Evolutionary conservation across 208 protist genomes (phyloP), one percentile per base, ranked within the genome.

Genomic region (Porcisia hertigi): DNA sequence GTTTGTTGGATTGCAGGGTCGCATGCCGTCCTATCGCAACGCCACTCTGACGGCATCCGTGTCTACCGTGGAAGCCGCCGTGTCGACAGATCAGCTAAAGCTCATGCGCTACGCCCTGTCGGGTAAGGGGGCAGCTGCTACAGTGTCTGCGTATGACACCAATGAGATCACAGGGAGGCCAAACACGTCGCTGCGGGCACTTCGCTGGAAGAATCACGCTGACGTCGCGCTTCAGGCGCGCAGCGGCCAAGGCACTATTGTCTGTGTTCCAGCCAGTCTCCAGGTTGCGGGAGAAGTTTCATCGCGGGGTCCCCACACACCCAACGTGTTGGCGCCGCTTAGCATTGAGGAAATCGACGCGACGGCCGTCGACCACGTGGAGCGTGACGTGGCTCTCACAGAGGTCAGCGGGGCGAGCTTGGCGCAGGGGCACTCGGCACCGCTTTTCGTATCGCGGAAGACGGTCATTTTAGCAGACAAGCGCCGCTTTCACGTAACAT

Each of bases 1-100:
- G 20, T 83, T 84, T n/a, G 11, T 88, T 9, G 71, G 79, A 2
- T 30, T 87, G n/a, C 76, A 86, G 71, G 79, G 73, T 34, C 78
- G 73, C 63, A 85, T 76, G 45, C 20, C 60, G 16, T 72, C 63
- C 41, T 75, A 66, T 16, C 41, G 54, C 70, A 70, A 54, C 66
- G 66, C 79, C n/a, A 76, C 58, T 36, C 73, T 82, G 59, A 85
- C 83, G 65, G 65, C 75, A 14, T 80, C 75, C 16, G 5, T 89
- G 23, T 86, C 85, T 20, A 49, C 80, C n/a, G 72, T 76, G 6
- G 80, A 89, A 57, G 62, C 82, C 47, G 57, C 49, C 49, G 77
- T 77, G 57, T 81, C 69, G 5, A 85, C 72, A 43, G 71, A 80
- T 39, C 71, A 81, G 71, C 64, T 81, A 36, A 69, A 55, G 47